phyloP scores from a whole-genome alignment of 2,329 filamentous ascomycete genomes.

The Verticillium klebahnii region DNA sequence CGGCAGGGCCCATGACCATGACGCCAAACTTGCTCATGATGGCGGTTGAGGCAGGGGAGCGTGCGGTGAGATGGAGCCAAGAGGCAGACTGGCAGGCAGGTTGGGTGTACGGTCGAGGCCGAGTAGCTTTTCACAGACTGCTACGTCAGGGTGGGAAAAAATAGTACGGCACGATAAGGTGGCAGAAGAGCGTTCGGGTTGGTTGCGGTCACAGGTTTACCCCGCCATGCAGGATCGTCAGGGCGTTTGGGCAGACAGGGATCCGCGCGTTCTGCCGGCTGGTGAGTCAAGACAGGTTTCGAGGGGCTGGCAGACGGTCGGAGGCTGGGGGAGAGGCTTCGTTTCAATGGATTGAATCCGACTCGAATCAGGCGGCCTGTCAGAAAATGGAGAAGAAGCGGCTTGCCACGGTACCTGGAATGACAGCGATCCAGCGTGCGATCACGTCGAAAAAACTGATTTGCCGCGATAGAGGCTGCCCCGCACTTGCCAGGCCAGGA shows the following conservation, averaged over 20 bases:
- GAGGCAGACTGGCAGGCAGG: not conserved
- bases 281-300: not conserved
- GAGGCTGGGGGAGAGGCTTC: not conserved
- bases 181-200: not conserved
- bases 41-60: constrained; percentile 6
- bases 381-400: not conserved
- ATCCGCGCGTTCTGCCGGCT: not conserved
- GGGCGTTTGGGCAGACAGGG: not conserved
- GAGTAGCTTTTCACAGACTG: not conserved
- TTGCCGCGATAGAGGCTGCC: not conserved
- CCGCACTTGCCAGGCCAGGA: not conserved
- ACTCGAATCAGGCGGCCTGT: not conserved
- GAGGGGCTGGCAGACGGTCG: not conserved
- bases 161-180: not conserved
- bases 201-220: constrained; percentile 8
- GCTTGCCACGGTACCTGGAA: not conserved
- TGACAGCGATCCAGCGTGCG: not conserved
- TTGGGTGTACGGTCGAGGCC: not conserved
- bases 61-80: not conserved
- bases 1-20: constrained; percentile 93
- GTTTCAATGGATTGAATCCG: not conserved
- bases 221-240: constrained; percentile 12
- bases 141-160: not conserved
- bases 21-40: constrained; percentile 91
- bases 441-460: not conserved